Conservation (phyloP, 1,284 basidiomycete genomes). For the Phylloboletellus chloephorus region DNA sequence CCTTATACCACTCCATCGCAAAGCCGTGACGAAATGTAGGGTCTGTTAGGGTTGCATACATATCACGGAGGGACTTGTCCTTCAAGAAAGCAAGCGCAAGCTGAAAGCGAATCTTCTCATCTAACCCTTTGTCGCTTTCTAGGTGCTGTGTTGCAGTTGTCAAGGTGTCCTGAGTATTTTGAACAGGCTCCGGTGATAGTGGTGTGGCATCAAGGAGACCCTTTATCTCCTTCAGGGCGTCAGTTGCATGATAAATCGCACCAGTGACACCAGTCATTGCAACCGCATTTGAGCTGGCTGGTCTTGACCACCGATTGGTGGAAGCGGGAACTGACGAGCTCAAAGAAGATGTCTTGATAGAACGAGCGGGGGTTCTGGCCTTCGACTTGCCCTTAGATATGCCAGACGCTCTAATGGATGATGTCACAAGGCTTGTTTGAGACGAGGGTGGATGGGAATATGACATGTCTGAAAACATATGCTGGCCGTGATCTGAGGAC, state of each 20-base stretch:
- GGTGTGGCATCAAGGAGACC: background rate
- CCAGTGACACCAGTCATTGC: background rate
- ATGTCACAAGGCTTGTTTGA: background rate
- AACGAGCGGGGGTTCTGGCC: background rate
- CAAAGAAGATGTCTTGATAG: background rate
- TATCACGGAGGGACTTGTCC: background rate
- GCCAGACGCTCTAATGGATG: no score
- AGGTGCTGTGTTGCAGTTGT: no score
- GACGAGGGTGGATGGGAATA: background rate
- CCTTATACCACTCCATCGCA: background rate
- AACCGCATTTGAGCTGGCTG: background rate
- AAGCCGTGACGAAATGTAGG: background rate
- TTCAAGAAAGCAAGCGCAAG: background rate
- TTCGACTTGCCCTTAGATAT: background rate
- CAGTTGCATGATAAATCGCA: background rate
- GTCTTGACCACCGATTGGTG: background rate
- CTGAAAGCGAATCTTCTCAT: background rate
- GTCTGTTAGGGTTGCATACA: background rate
- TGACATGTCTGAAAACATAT: background rate
- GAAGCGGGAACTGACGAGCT: background rate
- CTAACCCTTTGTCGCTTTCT: no score
- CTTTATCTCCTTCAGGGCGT: background rate
- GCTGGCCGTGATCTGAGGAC: background rate
- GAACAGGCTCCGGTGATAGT: no score
- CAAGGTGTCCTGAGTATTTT: no score